These are phyloP conservation scores for Chimonanthus salicifolius DNA, from an alignment of 164 flowering plant species.

Conservation along the genomic window DNA sequence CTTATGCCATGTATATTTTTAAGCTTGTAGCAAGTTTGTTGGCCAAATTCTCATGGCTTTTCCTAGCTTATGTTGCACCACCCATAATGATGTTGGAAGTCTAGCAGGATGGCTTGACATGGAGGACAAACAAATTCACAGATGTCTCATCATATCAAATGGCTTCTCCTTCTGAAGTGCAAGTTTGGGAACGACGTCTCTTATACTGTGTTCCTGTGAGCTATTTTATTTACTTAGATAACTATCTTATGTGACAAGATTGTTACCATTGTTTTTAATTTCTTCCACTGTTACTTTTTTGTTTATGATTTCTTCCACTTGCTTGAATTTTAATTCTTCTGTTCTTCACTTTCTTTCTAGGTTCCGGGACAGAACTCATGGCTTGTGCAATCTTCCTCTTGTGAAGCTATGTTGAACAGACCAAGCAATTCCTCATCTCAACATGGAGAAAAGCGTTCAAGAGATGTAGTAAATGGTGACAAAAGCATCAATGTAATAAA, in stretches of 20 bases:
- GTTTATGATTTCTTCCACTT: not conserved
- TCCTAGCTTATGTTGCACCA: not conserved
- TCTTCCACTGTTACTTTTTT: not conserved
- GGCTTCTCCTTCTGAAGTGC: constrained; percentile 44
- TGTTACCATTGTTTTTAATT: not conserved
- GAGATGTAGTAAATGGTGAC: constrained; percentile 35
- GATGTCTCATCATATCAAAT: constrained; percentile 54
- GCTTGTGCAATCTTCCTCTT: constrained; percentile 32
- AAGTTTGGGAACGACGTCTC: constrained; percentile 82
- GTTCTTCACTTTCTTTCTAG: constrained; percentile 24
- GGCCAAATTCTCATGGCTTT: no score
- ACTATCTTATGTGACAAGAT: not conserved
- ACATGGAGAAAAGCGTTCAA: constrained; percentile 69
- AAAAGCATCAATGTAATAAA: constrained; percentile 31
- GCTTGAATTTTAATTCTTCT: not conserved
- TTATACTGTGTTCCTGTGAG: constrained; percentile 71
- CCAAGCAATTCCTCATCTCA: constrained; percentile 22
- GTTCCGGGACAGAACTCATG: constrained; percentile 81
- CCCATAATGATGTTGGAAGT: not conserved
- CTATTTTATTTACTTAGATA: not conserved
- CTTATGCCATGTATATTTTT: no score
- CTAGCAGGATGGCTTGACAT: constrained; percentile 56
- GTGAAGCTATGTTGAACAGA: constrained; percentile 16
- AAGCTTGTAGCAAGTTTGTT: no score
- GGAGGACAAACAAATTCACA: constrained; percentile 80